Conservation (phyloP, 345 rosid genomes). For the Dimocarpus longan region DNA sequence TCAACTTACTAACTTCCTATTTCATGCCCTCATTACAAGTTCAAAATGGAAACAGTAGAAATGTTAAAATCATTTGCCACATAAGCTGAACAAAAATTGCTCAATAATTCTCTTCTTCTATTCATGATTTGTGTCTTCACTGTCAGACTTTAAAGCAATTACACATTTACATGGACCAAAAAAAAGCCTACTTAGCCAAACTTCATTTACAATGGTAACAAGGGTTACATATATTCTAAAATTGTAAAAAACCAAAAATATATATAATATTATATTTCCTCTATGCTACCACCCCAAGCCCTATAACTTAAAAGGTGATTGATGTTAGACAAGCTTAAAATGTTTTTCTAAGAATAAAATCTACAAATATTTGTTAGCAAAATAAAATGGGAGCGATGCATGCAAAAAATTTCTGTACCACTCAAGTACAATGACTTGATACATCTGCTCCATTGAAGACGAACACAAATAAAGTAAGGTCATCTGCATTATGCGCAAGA, state of each 20-base stretch:
- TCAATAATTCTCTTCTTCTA: neutral
- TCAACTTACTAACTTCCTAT: too few species aligned
- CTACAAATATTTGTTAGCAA: slow-evolving; percentile 32
- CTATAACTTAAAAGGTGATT: neutral
- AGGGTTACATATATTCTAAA: neutral
- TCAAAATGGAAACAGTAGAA: neutral
- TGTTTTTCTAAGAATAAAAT: slow-evolving; percentile 11
- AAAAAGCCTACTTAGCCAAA: neutral
- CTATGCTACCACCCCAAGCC: neutral
- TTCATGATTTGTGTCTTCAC: neutral
- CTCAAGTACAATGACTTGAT: neutral
- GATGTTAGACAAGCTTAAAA: slow-evolving; percentile 19
- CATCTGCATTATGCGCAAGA: neutral
- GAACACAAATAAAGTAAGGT: neutral
- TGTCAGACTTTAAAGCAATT: neutral
- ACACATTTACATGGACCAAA: neutral
- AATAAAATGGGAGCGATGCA: neutral
- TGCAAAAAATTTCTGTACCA: neutral
- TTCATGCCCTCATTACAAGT: too few species aligned
- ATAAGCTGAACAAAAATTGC: neutral
- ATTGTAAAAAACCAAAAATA: neutral
- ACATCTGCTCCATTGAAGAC: neutral
- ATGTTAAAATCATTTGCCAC: neutral
- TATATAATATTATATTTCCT: neutral
- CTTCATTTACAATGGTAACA: neutral